Conservation (phyloP, 306 rosid species). For the Prunus kanzakura region DNA sequence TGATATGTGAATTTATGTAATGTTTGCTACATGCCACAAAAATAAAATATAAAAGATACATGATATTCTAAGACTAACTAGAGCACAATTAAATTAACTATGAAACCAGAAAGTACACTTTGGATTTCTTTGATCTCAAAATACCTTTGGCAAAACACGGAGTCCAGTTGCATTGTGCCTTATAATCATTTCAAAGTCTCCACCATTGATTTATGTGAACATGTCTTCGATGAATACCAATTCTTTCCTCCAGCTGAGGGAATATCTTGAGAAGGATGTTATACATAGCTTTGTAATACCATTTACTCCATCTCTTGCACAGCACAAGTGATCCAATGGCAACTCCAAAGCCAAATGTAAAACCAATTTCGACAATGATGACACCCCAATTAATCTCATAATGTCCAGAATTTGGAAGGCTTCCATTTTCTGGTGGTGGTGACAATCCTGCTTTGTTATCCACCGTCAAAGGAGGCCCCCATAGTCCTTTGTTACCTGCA, state of each 20-base stretch:
- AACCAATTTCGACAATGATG: conserved; percentile 14
- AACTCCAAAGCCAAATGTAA: conserved; percentile 13
- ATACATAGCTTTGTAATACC: conserved; percentile 1
- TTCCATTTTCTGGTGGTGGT: neutral
- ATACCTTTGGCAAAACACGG: neutral
- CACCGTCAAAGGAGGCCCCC: neutral
- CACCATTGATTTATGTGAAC: neutral
- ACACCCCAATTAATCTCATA: conserved; percentile 11
- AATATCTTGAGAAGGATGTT: neutral
- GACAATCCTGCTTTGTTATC: neutral
- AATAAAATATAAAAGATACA: no score
- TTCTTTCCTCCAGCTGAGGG: neutral
- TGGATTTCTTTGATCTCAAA: no score
- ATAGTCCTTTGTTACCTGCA: conserved; percentile 20
- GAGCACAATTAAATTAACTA: no score
- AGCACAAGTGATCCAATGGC: neutral
- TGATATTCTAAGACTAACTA: no score
- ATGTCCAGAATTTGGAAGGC: no score
- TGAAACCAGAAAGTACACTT: no score
- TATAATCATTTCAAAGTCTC: neutral
- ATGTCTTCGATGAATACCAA: neutral
- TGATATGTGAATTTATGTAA: no score
- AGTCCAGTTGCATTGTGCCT: neutral
- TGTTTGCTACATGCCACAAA: no score
- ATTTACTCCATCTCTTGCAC: conserved; percentile 20